These are phyloP conservation scores for Russula sp. DNA, from an alignment of 768 basidiomycete species.

Conservation along the genomic window DNA sequence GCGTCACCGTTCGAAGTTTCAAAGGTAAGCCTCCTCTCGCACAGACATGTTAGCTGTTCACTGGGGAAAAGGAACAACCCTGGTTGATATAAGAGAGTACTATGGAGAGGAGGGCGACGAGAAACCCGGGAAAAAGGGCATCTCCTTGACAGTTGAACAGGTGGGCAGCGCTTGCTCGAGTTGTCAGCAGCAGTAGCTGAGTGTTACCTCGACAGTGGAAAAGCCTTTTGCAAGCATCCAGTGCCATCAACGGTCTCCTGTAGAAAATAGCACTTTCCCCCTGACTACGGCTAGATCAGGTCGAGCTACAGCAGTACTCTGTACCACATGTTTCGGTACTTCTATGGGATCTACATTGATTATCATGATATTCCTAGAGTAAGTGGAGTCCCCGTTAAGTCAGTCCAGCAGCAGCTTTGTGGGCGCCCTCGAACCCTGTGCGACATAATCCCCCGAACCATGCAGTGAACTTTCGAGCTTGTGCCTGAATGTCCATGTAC, in stretches of 20 bases:
- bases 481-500: constrained; percentile 57
- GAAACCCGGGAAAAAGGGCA: constrained; percentile 80
- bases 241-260: constrained; percentile 6
- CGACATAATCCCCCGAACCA: constrained; percentile 61
- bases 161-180: constrained; percentile 29
- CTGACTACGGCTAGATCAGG: not conserved
- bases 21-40: constrained; percentile 35
- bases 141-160: constrained; percentile 59
- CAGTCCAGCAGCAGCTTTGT: constrained; percentile 65
- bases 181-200: not conserved
- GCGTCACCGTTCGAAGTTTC: constrained; percentile 48
- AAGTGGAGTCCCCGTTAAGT: constrained; percentile 23
- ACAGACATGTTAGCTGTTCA: not conserved
- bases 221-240: constrained; percentile 6
- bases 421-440: constrained; percentile 57
- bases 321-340: not conserved
- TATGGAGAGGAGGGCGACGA: constrained; percentile 46
- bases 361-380: constrained; percentile 19
- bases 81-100: constrained; percentile 72
- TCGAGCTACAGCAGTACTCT: not conserved
- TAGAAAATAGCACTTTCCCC: not conserved
- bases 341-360: constrained; percentile 14
- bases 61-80: constrained; percentile 36
- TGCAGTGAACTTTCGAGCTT: constrained; percentile 43
- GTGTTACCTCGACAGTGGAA: constrained; percentile 31